Percentiles rank a stretch among this genome's conserved stretches.
Conservation (phyloP, 108 stramenopile species). For the Schizochytrium sp. region DNA sequence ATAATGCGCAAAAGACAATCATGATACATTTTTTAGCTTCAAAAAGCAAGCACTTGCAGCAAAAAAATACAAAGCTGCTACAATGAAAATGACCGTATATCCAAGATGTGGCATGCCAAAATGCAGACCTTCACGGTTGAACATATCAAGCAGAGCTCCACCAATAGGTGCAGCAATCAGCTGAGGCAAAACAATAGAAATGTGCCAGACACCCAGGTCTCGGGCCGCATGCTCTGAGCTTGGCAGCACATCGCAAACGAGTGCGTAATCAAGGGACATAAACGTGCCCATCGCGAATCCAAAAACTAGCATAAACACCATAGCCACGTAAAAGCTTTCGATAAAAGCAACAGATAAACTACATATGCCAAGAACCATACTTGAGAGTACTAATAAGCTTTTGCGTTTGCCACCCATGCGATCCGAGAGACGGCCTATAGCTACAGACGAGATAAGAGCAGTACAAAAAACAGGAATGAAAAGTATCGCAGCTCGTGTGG, state of each 20-base stretch:
- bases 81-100: not conserved
- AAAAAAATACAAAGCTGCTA: constrained; percentile 47
- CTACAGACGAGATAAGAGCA: not conserved
- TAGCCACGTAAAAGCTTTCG: constrained; percentile 2
- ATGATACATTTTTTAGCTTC: not conserved
- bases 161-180: constrained; percentile 43
- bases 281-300: constrained; percentile 37
- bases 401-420: constrained; percentile 18
- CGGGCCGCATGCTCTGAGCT: constrained; percentile 26
- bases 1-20: not conserved
- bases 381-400: not conserved
- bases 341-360: constrained; percentile 5
- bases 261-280: constrained; percentile 36
- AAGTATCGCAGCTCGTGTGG: constrained; percentile 33
- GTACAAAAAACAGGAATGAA: constrained; percentile 35
- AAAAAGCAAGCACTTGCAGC: not conserved
- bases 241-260: constrained; percentile 51
- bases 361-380: not conserved
- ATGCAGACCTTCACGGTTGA: not conserved
- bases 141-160: not conserved
- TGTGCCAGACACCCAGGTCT: constrained; percentile 54
- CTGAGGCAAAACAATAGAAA: constrained; percentile 49
- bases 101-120: not conserved
- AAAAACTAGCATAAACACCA: constrained; percentile 12
- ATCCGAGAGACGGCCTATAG: not conserved